Percentiles rank a stretch among this genome's conserved stretches.
phyloP scores from a whole-genome alignment of 1,284 basidiomycete genomes.

The Cutaneotrichosporon cyanovorans region DNA sequence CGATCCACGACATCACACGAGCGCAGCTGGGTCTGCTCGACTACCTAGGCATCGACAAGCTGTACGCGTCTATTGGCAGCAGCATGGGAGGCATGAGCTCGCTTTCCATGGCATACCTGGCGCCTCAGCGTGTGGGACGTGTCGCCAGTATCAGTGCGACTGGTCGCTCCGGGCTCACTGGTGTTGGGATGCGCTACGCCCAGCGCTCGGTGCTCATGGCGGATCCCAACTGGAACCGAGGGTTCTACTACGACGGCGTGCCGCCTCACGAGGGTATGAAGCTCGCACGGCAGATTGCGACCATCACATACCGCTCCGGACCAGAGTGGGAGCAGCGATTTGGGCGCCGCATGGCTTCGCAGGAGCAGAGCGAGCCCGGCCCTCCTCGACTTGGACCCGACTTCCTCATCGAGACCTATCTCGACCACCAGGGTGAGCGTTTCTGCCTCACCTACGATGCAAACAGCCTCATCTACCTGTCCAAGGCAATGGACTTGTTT shows the following conservation, averaged over 20 bases:
- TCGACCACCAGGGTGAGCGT: constrained; percentile 93
- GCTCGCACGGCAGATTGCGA: constrained; percentile 95
- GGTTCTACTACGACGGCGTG: constrained; percentile 91
- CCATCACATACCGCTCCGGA: constrained; percentile 96
- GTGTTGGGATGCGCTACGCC: constrained; percentile 91
- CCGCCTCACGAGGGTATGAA: constrained; percentile 99
- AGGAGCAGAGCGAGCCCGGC: constrained; percentile 11
- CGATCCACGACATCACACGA: constrained; percentile 90
- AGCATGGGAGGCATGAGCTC: constrained; percentile 99
- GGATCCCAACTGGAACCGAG: constrained; percentile 98
- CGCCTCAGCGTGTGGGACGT: constrained; percentile 77
- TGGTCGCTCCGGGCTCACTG: constrained; percentile 80
- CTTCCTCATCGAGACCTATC: constrained; percentile 96
- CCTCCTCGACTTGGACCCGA: constrained; percentile 56
- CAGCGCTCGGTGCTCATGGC: constrained; percentile 89
- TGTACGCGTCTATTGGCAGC: constrained; percentile 87
- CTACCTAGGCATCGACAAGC: constrained; percentile 68
- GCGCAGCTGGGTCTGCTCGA: constrained; percentile 85
- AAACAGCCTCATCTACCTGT: constrained; percentile 96
- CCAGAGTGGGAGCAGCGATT: constrained; percentile 99
- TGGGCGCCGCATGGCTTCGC: constrained; percentile 55
- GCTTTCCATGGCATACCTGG: constrained; percentile 89
- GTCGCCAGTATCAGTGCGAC: constrained; percentile 91
- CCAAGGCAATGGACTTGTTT: constrained; percentile 99
- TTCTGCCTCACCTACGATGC: constrained; percentile 99